Base-by-base conservation (phyloP, 176 grass and related monocot species). In the Triticum timopheevii region DNA sequence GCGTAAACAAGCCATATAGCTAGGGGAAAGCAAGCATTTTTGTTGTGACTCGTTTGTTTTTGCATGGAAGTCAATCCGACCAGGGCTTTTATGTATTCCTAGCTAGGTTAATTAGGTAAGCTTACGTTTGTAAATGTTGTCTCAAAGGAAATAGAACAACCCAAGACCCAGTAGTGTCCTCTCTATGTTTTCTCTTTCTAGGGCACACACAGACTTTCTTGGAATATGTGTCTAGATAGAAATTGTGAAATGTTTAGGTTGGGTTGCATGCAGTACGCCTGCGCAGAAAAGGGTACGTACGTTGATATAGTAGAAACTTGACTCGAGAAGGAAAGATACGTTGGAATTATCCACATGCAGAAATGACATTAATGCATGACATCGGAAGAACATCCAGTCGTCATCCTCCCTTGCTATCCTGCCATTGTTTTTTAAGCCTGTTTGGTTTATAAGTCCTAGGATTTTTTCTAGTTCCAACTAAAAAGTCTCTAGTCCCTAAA, bases 231-330 rank as follows among this genome's bases (percentile, higher is more conserved):
- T 80, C 54, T 71, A 45, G 73, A 16, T 30, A 16, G 15, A 86
- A 82, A 69, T 42, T 56, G 20, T 19, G n/a, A 85, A 78, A 65
- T 67, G 67, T 47, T 66, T 73, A 61, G 42, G 65, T 80, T 80
- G 67, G 44, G 35, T 25, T 61, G 15, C 28, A 30, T 30, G 28
- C 28, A 30, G 28, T 84, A 23, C 76, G 85, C 79, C 85, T 81
- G 82, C 70, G 81, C 84, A 86, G 83, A 86, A 78, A 87, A 74
- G 62, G 62, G 50, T 61, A 54, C 83, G 50, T 61, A 54, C 83
- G 62, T 52, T 47, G n/a, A 88, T 78, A 85, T 65, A 88, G 77
- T 85, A 81, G 63, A 81, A 88, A 91, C 77, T 91, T 88, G 90
- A 88, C 82, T 72, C 63, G 12, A 84, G 83, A 63, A 91, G 70